These are phyloP conservation scores for Diplodia sapinea DNA, from an alignment of 2,329 filamentous ascomycete genomes.

Conservation along the genomic window DNA sequence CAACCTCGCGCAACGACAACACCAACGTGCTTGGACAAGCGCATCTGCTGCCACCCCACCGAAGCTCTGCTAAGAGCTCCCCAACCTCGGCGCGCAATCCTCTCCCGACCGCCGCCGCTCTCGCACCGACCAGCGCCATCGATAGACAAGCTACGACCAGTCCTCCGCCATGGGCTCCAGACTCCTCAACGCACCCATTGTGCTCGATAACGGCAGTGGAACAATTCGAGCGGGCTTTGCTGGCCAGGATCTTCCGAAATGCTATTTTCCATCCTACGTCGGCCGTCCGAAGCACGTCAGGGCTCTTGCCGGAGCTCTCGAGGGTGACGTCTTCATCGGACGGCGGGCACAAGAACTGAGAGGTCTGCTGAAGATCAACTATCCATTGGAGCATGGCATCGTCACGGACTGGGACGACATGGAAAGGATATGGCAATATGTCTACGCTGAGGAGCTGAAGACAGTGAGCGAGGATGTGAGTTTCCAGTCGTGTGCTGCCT, in stretches of 20 bases:
- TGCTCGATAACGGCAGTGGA: slow-evolving; percentile 97
- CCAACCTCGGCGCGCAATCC: slow-evolving; percentile 8
- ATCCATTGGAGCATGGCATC: slow-evolving; percentile 95
- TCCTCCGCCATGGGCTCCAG: slow-evolving; percentile 56
- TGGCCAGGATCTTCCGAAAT: slow-evolving; percentile 93
- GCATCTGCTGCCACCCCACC: not conserved
- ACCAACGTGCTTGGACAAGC: slow-evolving; percentile 14
- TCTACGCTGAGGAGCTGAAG: slow-evolving; percentile 95
- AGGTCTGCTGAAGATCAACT: slow-evolving; percentile 92
- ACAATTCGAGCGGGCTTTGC: slow-evolving; percentile 97
- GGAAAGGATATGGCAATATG: slow-evolving; percentile 99
- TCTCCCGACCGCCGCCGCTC: slow-evolving; percentile 13
- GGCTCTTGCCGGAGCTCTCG: slow-evolving; percentile 92
- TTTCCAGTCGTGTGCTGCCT: slow-evolving; percentile 24
- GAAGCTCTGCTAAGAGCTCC: slow-evolving; percentile 11
- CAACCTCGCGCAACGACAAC: slow-evolving; percentile 27
- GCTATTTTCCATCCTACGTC: slow-evolving; percentile 96
- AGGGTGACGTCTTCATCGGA: slow-evolving; percentile 97
- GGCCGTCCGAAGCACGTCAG: slow-evolving; percentile 93
- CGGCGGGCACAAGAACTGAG: slow-evolving; percentile 88
- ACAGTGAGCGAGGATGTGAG: slow-evolving; percentile 93
- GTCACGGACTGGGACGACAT: slow-evolving; percentile 99
- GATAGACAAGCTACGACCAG: slow-evolving; percentile 10
- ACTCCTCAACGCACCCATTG: slow-evolving; percentile 96
- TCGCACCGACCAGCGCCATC: slow-evolving; percentile 13